Evolutionary conservation across 768 basidiomycete species (phyloP).

Genomic region (Boletellus ananiceps): DNA sequence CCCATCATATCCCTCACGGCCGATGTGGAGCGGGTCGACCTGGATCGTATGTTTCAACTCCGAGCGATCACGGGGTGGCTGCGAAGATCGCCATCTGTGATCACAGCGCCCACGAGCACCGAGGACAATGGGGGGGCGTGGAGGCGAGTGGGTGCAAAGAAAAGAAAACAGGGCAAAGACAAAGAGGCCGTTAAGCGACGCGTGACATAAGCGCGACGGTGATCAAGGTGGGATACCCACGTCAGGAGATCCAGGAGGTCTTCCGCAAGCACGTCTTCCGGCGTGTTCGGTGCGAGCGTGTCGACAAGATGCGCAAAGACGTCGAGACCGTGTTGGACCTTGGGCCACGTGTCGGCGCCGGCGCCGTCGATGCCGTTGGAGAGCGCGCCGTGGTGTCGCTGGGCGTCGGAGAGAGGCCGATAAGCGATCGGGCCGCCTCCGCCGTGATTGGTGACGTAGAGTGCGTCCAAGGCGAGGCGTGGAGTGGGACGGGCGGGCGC

Average conservation of each 20-base stretch:
- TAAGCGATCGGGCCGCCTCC: conserved; percentile 55
- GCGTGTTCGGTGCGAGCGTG: conserved; percentile 30
- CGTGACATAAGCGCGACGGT: no score
- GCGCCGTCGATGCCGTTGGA: conserved; percentile 74
- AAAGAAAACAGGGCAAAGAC: background rate
- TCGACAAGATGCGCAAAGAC: conserved; percentile 44
- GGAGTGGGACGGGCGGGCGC: conserved; percentile 29
- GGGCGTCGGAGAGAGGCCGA: conserved; percentile 47
- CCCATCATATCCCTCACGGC: background rate
- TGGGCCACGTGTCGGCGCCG: conserved; percentile 65
- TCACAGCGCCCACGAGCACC: no score
- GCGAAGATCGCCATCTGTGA: conserved; percentile 28
- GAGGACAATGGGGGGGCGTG: no score
- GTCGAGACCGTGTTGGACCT: conserved; percentile 56
- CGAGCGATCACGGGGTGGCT: conserved; percentile 44
- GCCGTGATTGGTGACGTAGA: conserved; percentile 66
- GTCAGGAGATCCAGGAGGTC: conserved; percentile 61
- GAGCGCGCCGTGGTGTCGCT: conserved; percentile 53
- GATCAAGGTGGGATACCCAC: conserved; percentile 42
- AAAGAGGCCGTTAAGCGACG: background rate
- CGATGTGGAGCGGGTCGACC: conserved; percentile 45
- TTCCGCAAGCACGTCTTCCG: conserved; percentile 53
- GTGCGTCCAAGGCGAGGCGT: conserved; percentile 45
- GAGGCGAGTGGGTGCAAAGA: background rate
- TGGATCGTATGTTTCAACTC: conserved; percentile 62